Evolutionary conservation across 495 filamentous ascomycete genomes (phyloP), one percentile per base, ranked within the genome.

Genomic region (Penicillium bovifimosum): DNA sequence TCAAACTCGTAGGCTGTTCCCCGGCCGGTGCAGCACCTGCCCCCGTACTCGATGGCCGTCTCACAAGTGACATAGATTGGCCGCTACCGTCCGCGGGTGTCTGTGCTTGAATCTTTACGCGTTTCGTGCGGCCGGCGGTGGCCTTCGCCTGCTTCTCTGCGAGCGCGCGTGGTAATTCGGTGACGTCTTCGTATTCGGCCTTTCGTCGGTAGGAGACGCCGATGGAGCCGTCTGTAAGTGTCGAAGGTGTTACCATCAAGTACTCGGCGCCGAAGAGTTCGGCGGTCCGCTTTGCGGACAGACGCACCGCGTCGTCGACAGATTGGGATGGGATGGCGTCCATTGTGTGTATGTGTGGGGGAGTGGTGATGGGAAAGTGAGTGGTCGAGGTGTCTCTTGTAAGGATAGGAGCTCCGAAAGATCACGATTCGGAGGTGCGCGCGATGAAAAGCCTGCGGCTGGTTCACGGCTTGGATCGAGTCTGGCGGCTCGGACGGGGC

Each of bases 121-220:
- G 73, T 58, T 83, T 78, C 43, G 80, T 77, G 46, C 77, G 76
- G 17, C 80, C 76, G 9, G 79, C 67, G 10, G 80, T 73, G 9
- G 86, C 83, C 45, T 77, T 77, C 38, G 86, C 83, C 69, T 91
- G 86, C 68, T 96, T 96, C 48, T 86, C 86, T 47, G 88, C 92
- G 11, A 98, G 80, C 11, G 80, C 79, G 39, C 87, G 82, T n/a
- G 93, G 93, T 28, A 97, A 77, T 58, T 88, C 86, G 58, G 79
- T 80, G 17, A 96, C 86, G 58, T 87, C 74, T 57, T 84, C 78
- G 63, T 98, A 98, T 74, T 98, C 92, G 52, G 78, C 75, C 56
- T 81, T 82, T 56, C 87, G 81, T 54, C 83, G 73, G 44, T 80
- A 77, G 7, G 82, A 75, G 17, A 85, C 66, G 46, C 76, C 77